Evolutionary conservation across 2,329 filamentous ascomycete genomes (phyloP).

Genomic region (Penicillium hesseltinei): DNA sequence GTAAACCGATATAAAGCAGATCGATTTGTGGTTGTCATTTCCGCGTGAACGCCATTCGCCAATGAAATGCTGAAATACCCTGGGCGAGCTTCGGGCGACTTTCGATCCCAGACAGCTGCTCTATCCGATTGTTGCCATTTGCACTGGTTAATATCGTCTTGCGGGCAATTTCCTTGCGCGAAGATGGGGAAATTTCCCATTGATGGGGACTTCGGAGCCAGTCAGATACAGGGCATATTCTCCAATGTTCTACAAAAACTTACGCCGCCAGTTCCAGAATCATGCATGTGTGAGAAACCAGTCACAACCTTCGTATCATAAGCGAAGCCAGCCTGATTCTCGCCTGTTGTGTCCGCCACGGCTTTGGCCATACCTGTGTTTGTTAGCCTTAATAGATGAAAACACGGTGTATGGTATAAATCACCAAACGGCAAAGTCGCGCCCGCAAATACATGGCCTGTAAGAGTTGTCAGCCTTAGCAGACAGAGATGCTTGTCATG

Average conservation of each 20-base stretch:
- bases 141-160: constrained; percentile 62
- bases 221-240: neutral
- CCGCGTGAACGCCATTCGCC: constrained; percentile 57
- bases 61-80: constrained; percentile 66
- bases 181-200: constrained; percentile 74
- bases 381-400: neutral
- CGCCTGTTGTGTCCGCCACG: constrained; percentile 53
- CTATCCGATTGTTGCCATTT: constrained; percentile 57
- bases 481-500: neutral
- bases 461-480: neutral
- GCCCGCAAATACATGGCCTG: constrained; percentile 58
- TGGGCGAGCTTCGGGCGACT: constrained; percentile 57
- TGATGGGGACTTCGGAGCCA: constrained; percentile 50
- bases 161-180: constrained; percentile 60
- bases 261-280: constrained; percentile 52
- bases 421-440: constrained; percentile 54
- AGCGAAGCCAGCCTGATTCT: constrained; percentile 58
- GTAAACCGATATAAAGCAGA: constrained; percentile 65
- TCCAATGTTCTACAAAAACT: neutral
- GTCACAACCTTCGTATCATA: constrained; percentile 51
- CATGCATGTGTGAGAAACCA: constrained; percentile 55
- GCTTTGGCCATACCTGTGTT: constrained; percentile 53
- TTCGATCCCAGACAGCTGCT: constrained; percentile 48
- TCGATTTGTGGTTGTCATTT: constrained; percentile 68
- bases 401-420: neutral